Evolutionary conservation across 176 grass and related monocot genomes (phyloP).

Genomic region (Cenchrus fungigraminus): DNA sequence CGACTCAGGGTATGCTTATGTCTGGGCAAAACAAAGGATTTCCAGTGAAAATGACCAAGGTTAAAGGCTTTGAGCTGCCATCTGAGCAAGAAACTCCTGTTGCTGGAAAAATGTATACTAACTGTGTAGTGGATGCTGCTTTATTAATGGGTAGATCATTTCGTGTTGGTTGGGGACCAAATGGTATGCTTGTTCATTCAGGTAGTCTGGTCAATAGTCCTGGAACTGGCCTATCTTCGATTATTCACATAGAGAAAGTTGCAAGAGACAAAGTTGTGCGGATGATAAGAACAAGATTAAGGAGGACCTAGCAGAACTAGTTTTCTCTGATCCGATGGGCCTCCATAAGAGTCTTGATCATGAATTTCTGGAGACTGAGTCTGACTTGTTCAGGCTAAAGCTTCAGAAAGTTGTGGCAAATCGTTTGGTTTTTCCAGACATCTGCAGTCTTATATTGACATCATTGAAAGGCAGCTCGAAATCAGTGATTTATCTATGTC

Average conservation of each 20-base stretch:
- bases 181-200: conserved; percentile 87
- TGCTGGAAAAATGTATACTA: conserved; percentile 60
- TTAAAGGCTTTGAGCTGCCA: conserved; percentile 85
- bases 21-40: conserved; percentile 76
- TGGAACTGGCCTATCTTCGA: conserved; percentile 69
- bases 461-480: conserved; percentile 83
- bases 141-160: conserved; percentile 97
- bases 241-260: conserved; percentile 83
- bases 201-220: conserved; percentile 67
- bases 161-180: conserved; percentile 94
- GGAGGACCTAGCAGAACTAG: conserved; percentile 68
- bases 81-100: conserved; percentile 74
- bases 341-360: conserved; percentile 73
- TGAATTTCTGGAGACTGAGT: conserved; percentile 54
- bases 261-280: conserved; percentile 61
- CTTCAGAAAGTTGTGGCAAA: conserved; percentile 74
- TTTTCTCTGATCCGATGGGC: conserved; percentile 69
- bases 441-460: conserved; percentile 80
- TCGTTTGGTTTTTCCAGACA: conserved; percentile 67
- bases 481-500: conserved; percentile 64
- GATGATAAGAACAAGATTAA: conserved; percentile 67
- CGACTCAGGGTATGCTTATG: conserved; percentile 71
- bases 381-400: conserved; percentile 63
- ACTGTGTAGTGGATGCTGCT: conserved; percentile 78
- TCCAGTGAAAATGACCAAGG: conserved; percentile 71